A percentile compares a stretch with the other conserved stretches of the same genome.
phyloP scores from a whole-genome alignment of 768 basidiomycete genomes.

The Clitopilus passeckerianus region DNA sequence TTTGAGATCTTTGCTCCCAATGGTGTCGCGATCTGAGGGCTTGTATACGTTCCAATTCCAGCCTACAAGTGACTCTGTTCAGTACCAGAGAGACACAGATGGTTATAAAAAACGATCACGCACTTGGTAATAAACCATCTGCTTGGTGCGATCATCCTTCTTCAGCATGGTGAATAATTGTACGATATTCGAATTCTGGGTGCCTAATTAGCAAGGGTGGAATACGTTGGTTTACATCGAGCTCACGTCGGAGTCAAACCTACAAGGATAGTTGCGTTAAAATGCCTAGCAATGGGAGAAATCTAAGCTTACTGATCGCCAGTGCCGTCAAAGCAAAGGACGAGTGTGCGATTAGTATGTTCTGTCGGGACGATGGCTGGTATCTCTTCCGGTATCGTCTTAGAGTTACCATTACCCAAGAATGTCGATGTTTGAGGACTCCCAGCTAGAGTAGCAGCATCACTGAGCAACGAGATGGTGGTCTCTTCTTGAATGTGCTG shows the following conservation, averaged over 20 bases:
- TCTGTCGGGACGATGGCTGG: slow-evolving; percentile 18
- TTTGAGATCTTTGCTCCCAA: slow-evolving; percentile 28
- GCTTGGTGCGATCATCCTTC: slow-evolving; percentile 27
- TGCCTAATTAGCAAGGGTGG: not conserved
- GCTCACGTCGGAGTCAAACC: slow-evolving; percentile 20
- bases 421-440: slow-evolving; percentile 7
- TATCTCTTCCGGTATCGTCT: not conserved
- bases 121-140: slow-evolving; percentile 41
- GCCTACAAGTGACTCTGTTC: slow-evolving; percentile 17
- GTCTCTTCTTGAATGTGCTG: not conserved
- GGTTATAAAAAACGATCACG: not conserved
- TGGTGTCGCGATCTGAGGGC: slow-evolving; percentile 46
- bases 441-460: not conserved
- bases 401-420: not conserved
- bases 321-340: slow-evolving; percentile 69
- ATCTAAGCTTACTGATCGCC: slow-evolving; percentile 31
- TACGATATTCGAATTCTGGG: slow-evolving; percentile 35
- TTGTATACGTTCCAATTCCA: slow-evolving; percentile 59
- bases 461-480: not conserved
- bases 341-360: slow-evolving; percentile 38
- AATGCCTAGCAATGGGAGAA: not conserved
- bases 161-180: slow-evolving; percentile 29
- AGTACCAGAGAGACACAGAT: not conserved
- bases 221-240: not conserved
- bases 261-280: slow-evolving; percentile 1